Evolutionary conservation across 2,329 filamentous ascomycete genomes (phyloP).

Genomic region (Acrocalymma vagum): DNA sequence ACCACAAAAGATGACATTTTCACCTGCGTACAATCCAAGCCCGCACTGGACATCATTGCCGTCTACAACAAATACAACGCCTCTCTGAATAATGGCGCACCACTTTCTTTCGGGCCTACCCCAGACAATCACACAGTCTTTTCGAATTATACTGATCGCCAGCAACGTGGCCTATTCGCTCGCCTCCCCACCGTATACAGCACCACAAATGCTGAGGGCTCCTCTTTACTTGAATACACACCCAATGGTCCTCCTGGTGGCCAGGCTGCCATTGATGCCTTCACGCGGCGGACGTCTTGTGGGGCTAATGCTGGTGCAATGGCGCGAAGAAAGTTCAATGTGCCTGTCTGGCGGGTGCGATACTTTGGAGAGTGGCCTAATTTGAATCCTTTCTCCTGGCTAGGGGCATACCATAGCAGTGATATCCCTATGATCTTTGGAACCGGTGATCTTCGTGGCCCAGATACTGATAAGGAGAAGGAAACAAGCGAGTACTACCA

Average conservation of each 20-base stretch:
- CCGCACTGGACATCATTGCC: slow-evolving; percentile 38
- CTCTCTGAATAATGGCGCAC: slow-evolving; percentile 22
- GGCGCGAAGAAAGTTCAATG: slow-evolving; percentile 20
- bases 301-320: slow-evolving; percentile 6
- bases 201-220: slow-evolving; percentile 24
- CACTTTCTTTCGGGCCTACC: slow-evolving; percentile 34
- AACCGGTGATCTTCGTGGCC: slow-evolving; percentile 23
- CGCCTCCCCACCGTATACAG: slow-evolving; percentile 22
- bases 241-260: slow-evolving; percentile 18
- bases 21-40: slow-evolving; percentile 44
- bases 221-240: slow-evolving; percentile 17
- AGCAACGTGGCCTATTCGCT: slow-evolving; percentile 24
- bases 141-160: slow-evolving; percentile 31
- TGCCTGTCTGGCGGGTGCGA: slow-evolving; percentile 25
- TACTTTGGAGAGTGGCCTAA: slow-evolving; percentile 30
- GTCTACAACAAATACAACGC: slow-evolving; percentile 38
- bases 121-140: slow-evolving; percentile 31
- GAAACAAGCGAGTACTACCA: slow-evolving; percentile 41
- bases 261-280: slow-evolving; percentile 27
- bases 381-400: slow-evolving; percentile 26
- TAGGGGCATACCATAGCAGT: slow-evolving; percentile 31
- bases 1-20: slow-evolving; percentile 31
- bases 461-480: slow-evolving; percentile 29
- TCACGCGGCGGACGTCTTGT: slow-evolving; percentile 14
- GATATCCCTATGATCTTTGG: slow-evolving; percentile 36